Evolutionary conservation across 148 eudicot species (phyloP), one percentile per base, ranked within the genome.

Genomic region (Arctostaphylos glauca): DNA sequence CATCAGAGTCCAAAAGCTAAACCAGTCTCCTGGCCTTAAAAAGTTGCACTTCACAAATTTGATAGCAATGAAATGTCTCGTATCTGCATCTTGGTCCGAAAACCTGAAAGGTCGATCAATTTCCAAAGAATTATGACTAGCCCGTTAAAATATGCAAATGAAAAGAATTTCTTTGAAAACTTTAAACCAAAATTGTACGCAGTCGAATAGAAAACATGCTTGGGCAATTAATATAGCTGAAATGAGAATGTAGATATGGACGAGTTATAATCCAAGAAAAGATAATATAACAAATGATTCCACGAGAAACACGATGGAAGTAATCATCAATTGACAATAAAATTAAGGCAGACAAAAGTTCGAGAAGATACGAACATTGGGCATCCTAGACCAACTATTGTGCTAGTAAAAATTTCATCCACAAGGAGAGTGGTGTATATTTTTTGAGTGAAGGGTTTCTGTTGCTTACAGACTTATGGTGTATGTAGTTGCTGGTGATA

Each of bases 21-120:
- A 21, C 53, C 80, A 38, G 47, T 77, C 59, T 76, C 52, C 46
- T 38, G 18, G 62, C 64, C 80, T 25, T 15, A 77, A 43, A 64
- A 54, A 77, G 23, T 75, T 54, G 54, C 48, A 15, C 58, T 54
- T 19, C 64, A 54, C 21, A 38, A 55, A 77, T 77, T 76, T 54
- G 80, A 31, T 25, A 77, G 64, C 21, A 44, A 47, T 31, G 48
- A 77, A 47, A 75, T 43, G 50, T 25, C 78, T 5, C 14, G 4
- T 13, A 23, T 75, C 59, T 49, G 44, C 78, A 21, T 23, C 41
- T 23, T 52, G 59, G 43, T 47, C 38, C 8, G 9, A 9, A 15
- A 12, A 49, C 66, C 64, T 77, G 64, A 53, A 77, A 77, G 64
- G 58, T 31, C 14, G 58, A 13, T 21, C 19, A 41, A 77, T 54